Base-by-base conservation (phyloP, 2,329 filamentous ascomycete species). In the Alternaria rosae region DNA sequence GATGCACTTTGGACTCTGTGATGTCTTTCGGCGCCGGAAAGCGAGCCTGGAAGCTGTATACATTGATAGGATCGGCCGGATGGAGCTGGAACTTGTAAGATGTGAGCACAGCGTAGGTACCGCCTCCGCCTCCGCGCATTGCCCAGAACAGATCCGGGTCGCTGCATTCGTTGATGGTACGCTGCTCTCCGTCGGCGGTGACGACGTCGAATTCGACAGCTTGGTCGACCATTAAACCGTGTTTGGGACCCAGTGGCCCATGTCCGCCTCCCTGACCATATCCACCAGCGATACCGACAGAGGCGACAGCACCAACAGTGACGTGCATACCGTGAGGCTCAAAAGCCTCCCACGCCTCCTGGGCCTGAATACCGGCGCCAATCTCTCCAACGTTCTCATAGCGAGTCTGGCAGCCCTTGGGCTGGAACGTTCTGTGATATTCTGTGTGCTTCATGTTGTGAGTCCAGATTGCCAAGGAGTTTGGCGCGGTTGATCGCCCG, bases 221-320 rank as follows among this genome's bases (percentile, higher is more conserved):
- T 32, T 79, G 70, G 60, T 78, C 76, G 6, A 78, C 76, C 73
- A 77, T 78, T 57, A 78, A 60, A 12, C 77, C 77, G 63, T 83
- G 84, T 35, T 81, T 76, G 41, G 81, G 81, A 12, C 82, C 82
- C 41, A 88, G 71, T 6, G 85, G 85, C 11, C 83, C 84, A 74
- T 88, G 85, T 0, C 86, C 87, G 28, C 85, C 86, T 8, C 84
- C 86, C 43, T 78, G 77, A 13, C 77, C 75, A 57, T 77, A 82
- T 13, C 80, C 76, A 53, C 76, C 76, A 10, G 74, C 82, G 69
- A 86, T 78, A 12, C 86, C 86, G 10, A 88, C 85, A 5, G 82
- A 84, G 9, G 67, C 66, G 4, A 76, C 66, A 13, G 76, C 75
- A 11, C 75, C 75, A n/a, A 78, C 75, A 8, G 75, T 78, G 53